Base-by-base conservation (phyloP, 163 green algal species). In the Scenedesmus sp. region DNA sequence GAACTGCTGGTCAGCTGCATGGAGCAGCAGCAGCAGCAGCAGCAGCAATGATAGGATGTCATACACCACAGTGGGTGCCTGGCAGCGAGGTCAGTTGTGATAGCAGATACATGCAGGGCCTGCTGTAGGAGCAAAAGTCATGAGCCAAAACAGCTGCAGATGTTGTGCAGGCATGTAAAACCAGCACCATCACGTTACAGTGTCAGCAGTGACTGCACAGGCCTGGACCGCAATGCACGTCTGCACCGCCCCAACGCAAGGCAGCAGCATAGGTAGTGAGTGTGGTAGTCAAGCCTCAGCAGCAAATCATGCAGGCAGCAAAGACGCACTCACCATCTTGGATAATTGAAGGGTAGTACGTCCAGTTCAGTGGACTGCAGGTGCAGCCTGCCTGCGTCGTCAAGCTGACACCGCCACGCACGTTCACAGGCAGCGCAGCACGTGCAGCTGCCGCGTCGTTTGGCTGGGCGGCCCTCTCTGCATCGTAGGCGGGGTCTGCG, bases 281-380 rank as follows among this genome's bases (percentile, higher is more conserved):
- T 61, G 51, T 16, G 9, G 7, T 18, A 61, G n/a, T 18, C 51
- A 1, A 18, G 51, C 13, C 4, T 26, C 59, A 35, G 22, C 22
- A 72, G 22, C 59, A 35, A 24, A 5, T 35, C 59, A 35, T 2
- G 24, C 20, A 72, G 59, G 22, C 33, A 72, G 15, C 72, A 18
- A 15, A 37, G 7, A 6, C 20, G 46, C 61, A n/a, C 80, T 85
- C 80, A 85, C 80, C 80, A n/a, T 85, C 26, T 10, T 35, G 12
- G 3, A 85, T 44, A 6, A 46, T 13, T 37, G 80, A 5, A 30
- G 80, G 80, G 20, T 85, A 68, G 40, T 85, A 85, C 30, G 80
- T 85, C 80, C 80, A 85, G 40, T 85, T 70, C 43, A 51, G 44
- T 9, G 80, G 80, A 30, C 80, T 72, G 44, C 80, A 85, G 30